Percentiles rank a stretch among this genome's conserved stretches.
These are phyloP conservation scores for Coniochaeta sp. DNA, from an alignment of 2,329 filamentous ascomycete genomes.

Conservation along the genomic window DNA sequence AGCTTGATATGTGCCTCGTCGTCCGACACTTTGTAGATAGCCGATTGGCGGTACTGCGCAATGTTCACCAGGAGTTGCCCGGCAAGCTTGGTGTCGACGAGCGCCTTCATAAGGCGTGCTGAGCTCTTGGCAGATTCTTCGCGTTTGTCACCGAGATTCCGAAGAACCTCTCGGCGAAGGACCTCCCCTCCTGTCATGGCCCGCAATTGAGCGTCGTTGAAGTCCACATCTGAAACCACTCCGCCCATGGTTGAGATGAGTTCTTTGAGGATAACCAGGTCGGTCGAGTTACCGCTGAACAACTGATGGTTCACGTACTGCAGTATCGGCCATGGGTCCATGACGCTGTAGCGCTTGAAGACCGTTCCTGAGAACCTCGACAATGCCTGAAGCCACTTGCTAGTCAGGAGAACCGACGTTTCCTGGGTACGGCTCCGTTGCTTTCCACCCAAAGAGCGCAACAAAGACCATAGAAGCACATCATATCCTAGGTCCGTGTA, in stretches of 20 bases:
- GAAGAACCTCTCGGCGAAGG: slow-evolving; percentile 72
- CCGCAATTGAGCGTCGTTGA: slow-evolving; percentile 79
- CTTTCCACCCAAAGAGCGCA: slow-evolving; percentile 62
- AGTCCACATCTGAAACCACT: slow-evolving; percentile 77
- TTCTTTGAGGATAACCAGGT: slow-evolving; percentile 86
- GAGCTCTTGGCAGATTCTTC: slow-evolving; percentile 69
- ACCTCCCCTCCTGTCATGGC: slow-evolving; percentile 83
- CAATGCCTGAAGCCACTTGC: slow-evolving; percentile 84
- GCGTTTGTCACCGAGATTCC: slow-evolving; percentile 73
- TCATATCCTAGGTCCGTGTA: slow-evolving; percentile 92
- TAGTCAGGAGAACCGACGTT: slow-evolving; percentile 64
- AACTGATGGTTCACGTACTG: slow-evolving; percentile 87
- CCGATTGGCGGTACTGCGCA: slow-evolving; percentile 83
- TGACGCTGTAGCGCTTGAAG: slow-evolving; percentile 76
- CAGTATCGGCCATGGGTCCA: slow-evolving; percentile 78
- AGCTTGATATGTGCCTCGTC: slow-evolving; percentile 79
- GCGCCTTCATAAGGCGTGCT: slow-evolving; percentile 68
- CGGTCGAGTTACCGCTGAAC: slow-evolving; percentile 73
- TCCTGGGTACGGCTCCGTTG: slow-evolving; percentile 56
- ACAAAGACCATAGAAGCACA: slow-evolving; percentile 83
- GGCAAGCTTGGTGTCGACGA: slow-evolving; percentile 71
- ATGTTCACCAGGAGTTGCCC: slow-evolving; percentile 83
- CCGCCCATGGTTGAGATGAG: slow-evolving; percentile 90
- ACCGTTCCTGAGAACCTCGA: slow-evolving; percentile 87
- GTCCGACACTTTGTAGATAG: slow-evolving; percentile 67